A percentile compares a stretch with the other conserved stretches of the same genome.
Evolutionary conservation across 768 basidiomycete species (phyloP).

Genomic region (Chalciporus sphaerocephalus): DNA sequence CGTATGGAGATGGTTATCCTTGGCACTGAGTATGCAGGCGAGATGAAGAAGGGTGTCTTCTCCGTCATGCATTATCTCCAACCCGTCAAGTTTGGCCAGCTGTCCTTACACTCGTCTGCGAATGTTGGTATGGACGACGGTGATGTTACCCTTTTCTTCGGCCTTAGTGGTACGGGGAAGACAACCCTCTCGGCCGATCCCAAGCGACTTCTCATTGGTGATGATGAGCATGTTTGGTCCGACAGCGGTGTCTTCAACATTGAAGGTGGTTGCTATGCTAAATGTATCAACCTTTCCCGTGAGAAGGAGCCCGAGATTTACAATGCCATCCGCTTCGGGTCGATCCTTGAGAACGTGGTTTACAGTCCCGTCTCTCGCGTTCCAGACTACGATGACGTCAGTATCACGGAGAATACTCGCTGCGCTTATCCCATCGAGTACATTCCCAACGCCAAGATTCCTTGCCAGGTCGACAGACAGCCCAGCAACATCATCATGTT

Average conservation of each 20-base stretch:
- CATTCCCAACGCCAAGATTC: constrained; percentile 93
- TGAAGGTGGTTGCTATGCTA: constrained; percentile 99
- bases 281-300: constrained; percentile 91
- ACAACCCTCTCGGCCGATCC: constrained; percentile 98
- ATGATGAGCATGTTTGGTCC: constrained; percentile 99
- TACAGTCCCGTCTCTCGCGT: constrained; percentile 79
- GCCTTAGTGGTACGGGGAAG: constrained; percentile 97
- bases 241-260: constrained; percentile 99
- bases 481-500: constrained; percentile 96
- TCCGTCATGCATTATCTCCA: constrained; percentile 99
- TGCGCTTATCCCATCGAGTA: constrained; percentile 99
- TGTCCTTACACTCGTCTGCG: constrained; percentile 96
- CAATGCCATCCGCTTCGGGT: constrained; percentile 91
- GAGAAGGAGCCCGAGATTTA: constrained; percentile 99
- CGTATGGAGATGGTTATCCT: constrained; percentile 99
- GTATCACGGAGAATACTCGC: constrained; percentile 98
- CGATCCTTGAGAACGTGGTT: constrained; percentile 98
- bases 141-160: constrained; percentile 98
- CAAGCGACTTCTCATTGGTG: constrained; percentile 88
- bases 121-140: constrained; percentile 87
- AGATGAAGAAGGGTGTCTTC: constrained; percentile 99
- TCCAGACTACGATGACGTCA: constrained; percentile 93
- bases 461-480: constrained; percentile 81
- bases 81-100: constrained; percentile 96
- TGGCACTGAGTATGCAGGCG: constrained; percentile 94